phyloP scores from a whole-genome alignment of 2,329 filamentous ascomycete genomes.

The Trichophyton mentagrophytes region DNA sequence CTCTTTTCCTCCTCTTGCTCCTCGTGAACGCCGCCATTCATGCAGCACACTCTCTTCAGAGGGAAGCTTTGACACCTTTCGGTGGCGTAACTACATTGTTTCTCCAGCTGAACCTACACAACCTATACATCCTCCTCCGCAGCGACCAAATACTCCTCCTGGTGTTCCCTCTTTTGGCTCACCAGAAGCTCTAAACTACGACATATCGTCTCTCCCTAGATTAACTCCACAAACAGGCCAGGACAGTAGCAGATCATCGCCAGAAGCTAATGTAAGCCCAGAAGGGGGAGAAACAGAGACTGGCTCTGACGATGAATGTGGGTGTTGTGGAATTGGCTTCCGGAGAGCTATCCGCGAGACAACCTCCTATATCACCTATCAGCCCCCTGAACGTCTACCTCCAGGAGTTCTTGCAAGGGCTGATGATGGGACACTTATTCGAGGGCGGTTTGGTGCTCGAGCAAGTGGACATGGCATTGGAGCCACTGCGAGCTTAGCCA shows the following conservation, averaged over 20 bases:
- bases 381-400: slow-evolving; percentile 10
- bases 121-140: slow-evolving; percentile 28
- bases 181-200: slow-evolving; percentile 25
- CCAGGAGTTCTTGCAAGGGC: slow-evolving; percentile 24
- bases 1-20: slow-evolving; percentile 5
- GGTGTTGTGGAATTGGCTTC: slow-evolving; percentile 5
- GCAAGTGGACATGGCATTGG: slow-evolving; percentile 31
- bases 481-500: slow-evolving; percentile 17
- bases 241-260: slow-evolving; percentile 3
- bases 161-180: slow-evolving; percentile 34
- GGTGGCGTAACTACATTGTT: slow-evolving; percentile 17
- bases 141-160: slow-evolving; percentile 30
- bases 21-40: slow-evolving; percentile 4
- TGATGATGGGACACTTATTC: slow-evolving; percentile 30
- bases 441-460: slow-evolving; percentile 29
- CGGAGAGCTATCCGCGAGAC: slow-evolving; percentile 21
- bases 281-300: neutral
- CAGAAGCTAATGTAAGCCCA: neutral
- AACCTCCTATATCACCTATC: slow-evolving; percentile 20
- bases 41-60: slow-evolving; percentile 17
- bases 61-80: slow-evolving; percentile 14
- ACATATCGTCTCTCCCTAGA: slow-evolving; percentile 6
- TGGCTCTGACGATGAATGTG: neutral
- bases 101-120: slow-evolving; percentile 22
- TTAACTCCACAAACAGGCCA: slow-evolving; percentile 1